Evolutionary conservation across 257 asterid species (phyloP).

Genomic region (Nicotiana noctiflora): DNA sequence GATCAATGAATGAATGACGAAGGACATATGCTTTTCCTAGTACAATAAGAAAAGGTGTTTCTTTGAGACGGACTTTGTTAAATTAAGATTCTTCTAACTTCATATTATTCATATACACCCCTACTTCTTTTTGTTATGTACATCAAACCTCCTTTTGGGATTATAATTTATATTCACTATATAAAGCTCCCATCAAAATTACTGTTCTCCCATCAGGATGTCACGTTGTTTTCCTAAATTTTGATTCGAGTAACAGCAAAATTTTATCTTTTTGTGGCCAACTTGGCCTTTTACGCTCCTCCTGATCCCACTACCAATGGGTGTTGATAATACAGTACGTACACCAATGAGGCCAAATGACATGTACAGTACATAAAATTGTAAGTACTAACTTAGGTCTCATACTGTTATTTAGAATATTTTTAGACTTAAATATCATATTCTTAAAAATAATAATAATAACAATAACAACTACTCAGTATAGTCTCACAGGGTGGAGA

Average conservation of each 20-base stretch:
- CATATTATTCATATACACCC: background rate
- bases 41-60: background rate
- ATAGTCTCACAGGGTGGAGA: too few relatives aligned
- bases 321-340: background rate
- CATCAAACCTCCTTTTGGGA: background rate
- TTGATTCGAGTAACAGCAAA: background rate
- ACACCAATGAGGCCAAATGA: background rate
- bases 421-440: too few relatives aligned
- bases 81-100: background rate
- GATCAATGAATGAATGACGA: background rate
- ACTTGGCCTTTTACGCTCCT: background rate
- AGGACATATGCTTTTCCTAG: background rate
- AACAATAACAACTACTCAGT: too few relatives aligned
- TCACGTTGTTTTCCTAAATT: background rate
- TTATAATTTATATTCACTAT: background rate
- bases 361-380: background rate
- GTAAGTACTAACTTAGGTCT: background rate
- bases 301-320: background rate
- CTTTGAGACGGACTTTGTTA: background rate
- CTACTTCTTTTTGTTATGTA: background rate
- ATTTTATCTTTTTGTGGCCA: background rate
- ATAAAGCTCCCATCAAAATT: background rate
- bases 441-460: too few relatives aligned
- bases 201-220: background rate
- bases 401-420: too few relatives aligned